These are phyloP conservation scores for Populus deltoides DNA, from an alignment of 345 rosid species.

Conservation along the genomic window DNA sequence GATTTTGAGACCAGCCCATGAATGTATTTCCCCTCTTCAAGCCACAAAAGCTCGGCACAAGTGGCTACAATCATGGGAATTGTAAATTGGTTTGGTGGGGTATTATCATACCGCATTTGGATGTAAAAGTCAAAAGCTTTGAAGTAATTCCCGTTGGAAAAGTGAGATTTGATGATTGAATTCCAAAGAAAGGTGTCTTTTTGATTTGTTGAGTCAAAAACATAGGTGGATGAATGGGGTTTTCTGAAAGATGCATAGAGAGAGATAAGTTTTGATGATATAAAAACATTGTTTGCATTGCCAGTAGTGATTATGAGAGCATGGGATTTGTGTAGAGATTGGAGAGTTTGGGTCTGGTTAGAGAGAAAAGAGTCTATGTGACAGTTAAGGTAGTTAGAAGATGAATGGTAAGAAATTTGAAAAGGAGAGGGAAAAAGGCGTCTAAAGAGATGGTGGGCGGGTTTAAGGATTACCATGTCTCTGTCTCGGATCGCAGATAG, in stretches of 20 bases:
- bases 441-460: constrained; percentile 4
- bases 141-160: constrained; percentile 47
- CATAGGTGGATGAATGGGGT: constrained; percentile 32
- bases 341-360: constrained; percentile 22
- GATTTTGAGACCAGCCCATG: constrained; percentile 52
- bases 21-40: constrained; percentile 33
- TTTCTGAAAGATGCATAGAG: constrained; percentile 40
- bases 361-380: constrained; percentile 35
- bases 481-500: no score
- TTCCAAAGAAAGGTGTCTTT: constrained; percentile 70
- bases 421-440: constrained; percentile 8
- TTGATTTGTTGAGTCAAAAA: constrained; percentile 35
- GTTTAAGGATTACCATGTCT: not conserved
- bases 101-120: constrained; percentile 39
- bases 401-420: constrained; percentile 19
- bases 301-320: constrained; percentile 50
- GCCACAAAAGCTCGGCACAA: constrained; percentile 52
- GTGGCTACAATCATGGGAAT: constrained; percentile 63
- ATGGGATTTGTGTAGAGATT: constrained; percentile 41
- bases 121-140: constrained; percentile 41
- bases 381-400: constrained; percentile 35
- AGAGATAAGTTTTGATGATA: constrained; percentile 61
- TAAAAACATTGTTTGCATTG: constrained; percentile 45
- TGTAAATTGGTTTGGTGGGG: constrained; percentile 47
- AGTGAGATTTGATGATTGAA: constrained; percentile 61